Conservation (phyloP, 2,329 filamentous ascomycete species). For the Pyricularia sp. region DNA sequence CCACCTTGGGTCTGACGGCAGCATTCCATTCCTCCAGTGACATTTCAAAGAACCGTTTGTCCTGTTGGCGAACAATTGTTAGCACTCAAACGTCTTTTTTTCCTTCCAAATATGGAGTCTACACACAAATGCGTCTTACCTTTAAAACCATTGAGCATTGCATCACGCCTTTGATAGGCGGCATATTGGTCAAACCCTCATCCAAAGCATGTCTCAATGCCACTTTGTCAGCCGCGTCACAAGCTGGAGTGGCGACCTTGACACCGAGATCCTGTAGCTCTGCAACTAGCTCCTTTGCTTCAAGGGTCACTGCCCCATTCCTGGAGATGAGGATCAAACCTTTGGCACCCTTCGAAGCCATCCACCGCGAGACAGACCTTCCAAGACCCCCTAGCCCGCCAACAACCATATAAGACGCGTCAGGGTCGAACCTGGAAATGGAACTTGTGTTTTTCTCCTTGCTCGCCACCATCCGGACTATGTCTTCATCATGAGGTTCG, state of each 20-base stretch:
- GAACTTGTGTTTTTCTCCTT: neutral
- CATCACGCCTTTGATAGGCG: slow-evolving; percentile 20
- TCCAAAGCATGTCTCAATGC: neutral
- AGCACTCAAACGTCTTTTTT: neutral
- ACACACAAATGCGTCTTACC: neutral
- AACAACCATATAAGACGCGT: slow-evolving; percentile 14
- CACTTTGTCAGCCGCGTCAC: neutral
- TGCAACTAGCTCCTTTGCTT: slow-evolving; percentile 4
- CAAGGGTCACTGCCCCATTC: slow-evolving; percentile 6
- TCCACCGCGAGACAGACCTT: slow-evolving; percentile 11
- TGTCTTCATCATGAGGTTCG: neutral
- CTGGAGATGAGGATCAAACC: slow-evolving; percentile 10
- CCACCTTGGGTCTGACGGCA: slow-evolving; percentile 7
- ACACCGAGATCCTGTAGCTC: slow-evolving; percentile 5
- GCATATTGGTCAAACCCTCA: slow-evolving; percentile 1
- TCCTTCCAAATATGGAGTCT: neutral
- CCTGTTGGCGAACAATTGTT: neutral
- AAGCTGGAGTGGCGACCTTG: neutral
- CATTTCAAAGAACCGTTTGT: slow-evolving; percentile 3
- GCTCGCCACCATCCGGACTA: neutral
- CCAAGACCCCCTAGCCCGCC: slow-evolving; percentile 17
- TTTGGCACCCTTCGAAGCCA: slow-evolving; percentile 11
- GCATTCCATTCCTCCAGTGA: slow-evolving; percentile 1
- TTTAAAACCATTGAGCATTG: slow-evolving; percentile 18
- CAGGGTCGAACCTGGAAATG: slow-evolving; percentile 4